Percentiles rank a stretch among this genome's conserved stretches.
Conservation (phyloP, 2,329 filamentous ascomycete species). For the Didymella pinodella region DNA sequence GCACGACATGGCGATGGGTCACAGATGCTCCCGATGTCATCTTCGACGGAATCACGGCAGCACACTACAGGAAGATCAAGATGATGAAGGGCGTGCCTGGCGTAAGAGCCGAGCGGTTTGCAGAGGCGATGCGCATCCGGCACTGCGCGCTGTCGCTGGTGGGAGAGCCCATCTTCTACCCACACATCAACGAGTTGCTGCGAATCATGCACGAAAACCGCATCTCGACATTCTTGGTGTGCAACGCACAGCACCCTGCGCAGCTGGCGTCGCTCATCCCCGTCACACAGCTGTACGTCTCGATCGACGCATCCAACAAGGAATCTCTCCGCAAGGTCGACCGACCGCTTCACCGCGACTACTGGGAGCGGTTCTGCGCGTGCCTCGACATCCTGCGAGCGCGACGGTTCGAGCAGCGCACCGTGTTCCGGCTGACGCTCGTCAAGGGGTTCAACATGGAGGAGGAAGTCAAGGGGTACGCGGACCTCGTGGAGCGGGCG, state of each 20-base stretch:
- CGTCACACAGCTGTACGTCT: slow-evolving; percentile 95
- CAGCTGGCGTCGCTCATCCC: slow-evolving; percentile 82
- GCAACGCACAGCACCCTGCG: slow-evolving; percentile 95
- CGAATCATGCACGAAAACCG: slow-evolving; percentile 81
- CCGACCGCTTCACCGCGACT: slow-evolving; percentile 90
- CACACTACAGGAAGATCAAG: slow-evolving; percentile 97
- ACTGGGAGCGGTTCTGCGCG: slow-evolving; percentile 93
- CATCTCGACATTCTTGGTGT: slow-evolving; percentile 94
- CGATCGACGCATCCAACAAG: slow-evolving; percentile 91
- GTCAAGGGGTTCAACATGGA: slow-evolving; percentile 99
- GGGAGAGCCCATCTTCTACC: slow-evolving; percentile 98
- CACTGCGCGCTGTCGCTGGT: slow-evolving; percentile 94
- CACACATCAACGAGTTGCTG: slow-evolving; percentile 93
- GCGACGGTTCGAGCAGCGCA: slow-evolving; percentile 84
- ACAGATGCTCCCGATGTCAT: slow-evolving; percentile 91
- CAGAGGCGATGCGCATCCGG: slow-evolving; percentile 89
- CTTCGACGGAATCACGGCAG: slow-evolving; percentile 86
- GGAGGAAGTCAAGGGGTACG: slow-evolving; percentile 90
- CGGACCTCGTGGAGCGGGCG: slow-evolving; percentile 83
- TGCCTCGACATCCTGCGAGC: slow-evolving; percentile 89
- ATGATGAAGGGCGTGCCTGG: slow-evolving; percentile 95
- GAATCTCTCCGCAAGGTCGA: slow-evolving; percentile 90
- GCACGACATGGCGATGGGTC: slow-evolving; percentile 95
- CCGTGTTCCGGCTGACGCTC: slow-evolving; percentile 91
- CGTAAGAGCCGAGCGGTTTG: slow-evolving; percentile 88